Conservation (phyloP, 352 stramenopile genomes). For the Blastocystis sp. region DNA sequence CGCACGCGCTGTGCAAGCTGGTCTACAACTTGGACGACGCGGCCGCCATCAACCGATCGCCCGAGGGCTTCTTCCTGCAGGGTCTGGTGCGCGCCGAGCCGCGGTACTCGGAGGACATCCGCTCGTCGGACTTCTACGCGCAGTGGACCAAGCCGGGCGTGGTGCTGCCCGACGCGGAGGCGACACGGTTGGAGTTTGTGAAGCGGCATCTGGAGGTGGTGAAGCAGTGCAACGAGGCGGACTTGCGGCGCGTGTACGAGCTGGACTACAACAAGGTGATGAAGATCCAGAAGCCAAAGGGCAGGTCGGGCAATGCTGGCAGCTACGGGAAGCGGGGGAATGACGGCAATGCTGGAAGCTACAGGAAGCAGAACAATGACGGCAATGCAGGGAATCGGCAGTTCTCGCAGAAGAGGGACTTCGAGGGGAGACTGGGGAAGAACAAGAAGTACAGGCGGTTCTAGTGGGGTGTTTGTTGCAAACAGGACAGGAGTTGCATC, state of each 20-base stretch:
- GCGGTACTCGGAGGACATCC: constrained; percentile 11
- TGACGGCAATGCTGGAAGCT: background rate
- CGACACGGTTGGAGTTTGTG: constrained; percentile 5
- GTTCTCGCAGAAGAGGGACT: background rate
- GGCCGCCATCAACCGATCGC: background rate
- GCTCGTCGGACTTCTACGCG: background rate
- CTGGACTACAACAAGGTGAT: constrained; percentile 51
- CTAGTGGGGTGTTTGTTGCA: background rate
- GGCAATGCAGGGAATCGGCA: background rate
- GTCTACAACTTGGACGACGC: constrained; percentile 19
- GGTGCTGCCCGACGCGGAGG: constrained; percentile 12
- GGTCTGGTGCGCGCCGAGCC: constrained; percentile 8
- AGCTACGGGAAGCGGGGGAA: background rate
- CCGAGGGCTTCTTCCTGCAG: constrained; percentile 19
- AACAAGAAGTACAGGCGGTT: background rate
- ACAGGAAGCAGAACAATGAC: background rate
- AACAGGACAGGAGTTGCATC: background rate
- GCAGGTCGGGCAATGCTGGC: background rate
- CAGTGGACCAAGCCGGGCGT: background rate
- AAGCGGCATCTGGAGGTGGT: constrained; percentile 29
- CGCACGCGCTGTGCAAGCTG: constrained; percentile 28
- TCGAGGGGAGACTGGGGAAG: background rate
- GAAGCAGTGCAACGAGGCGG: constrained; percentile 8
- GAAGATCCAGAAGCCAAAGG: background rate
- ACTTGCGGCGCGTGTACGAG: constrained; percentile 37